Evolutionary conservation across 1,284 basidiomycete species (phyloP).

Genomic region (Pseudomicrostroma phylloplanum): DNA sequence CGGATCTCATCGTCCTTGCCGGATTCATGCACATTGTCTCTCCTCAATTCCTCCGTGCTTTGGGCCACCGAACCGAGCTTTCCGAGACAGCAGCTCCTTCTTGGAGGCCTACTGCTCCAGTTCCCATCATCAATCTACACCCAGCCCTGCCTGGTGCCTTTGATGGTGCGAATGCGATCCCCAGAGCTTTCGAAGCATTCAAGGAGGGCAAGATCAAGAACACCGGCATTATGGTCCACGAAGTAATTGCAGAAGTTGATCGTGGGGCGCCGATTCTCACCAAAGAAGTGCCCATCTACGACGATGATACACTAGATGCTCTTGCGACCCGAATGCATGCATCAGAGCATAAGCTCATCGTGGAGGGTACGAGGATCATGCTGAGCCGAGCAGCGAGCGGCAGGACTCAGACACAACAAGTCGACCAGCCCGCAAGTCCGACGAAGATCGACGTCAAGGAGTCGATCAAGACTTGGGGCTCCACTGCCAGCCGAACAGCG

Average conservation of each 20-base stretch:
- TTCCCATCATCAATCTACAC: slow-evolving; percentile 92
- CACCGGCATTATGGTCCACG: slow-evolving; percentile 89
- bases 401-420: too few relatives aligned
- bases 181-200: slow-evolving; percentile 73
- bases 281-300: slow-evolving; percentile 66
- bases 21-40: slow-evolving; percentile 94
- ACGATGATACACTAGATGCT: slow-evolving; percentile 65
- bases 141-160: slow-evolving; percentile 91
- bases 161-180: slow-evolving; percentile 84
- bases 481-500: not conserved
- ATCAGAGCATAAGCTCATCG: slow-evolving; percentile 85
- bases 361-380: slow-evolving; percentile 68
- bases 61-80: slow-evolving; percentile 23
- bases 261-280: slow-evolving; percentile 80
- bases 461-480: not conserved
- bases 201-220: slow-evolving; percentile 11
- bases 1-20: slow-evolving; percentile 84
- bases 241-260: slow-evolving; percentile 88
- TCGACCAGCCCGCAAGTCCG: too few relatives aligned
- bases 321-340: slow-evolving; percentile 75
- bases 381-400: slow-evolving; percentile 47
- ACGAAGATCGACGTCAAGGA: not conserved
- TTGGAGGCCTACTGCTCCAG: slow-evolving; percentile 51
- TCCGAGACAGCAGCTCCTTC: slow-evolving; percentile 19
- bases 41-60: slow-evolving; percentile 54